A percentile compares a stretch with the other conserved stretches of the same genome.
These are phyloP conservation scores for Dactylella cylindrospora DNA, from an alignment of 2,329 filamentous ascomycete species.

Conservation along the genomic window DNA sequence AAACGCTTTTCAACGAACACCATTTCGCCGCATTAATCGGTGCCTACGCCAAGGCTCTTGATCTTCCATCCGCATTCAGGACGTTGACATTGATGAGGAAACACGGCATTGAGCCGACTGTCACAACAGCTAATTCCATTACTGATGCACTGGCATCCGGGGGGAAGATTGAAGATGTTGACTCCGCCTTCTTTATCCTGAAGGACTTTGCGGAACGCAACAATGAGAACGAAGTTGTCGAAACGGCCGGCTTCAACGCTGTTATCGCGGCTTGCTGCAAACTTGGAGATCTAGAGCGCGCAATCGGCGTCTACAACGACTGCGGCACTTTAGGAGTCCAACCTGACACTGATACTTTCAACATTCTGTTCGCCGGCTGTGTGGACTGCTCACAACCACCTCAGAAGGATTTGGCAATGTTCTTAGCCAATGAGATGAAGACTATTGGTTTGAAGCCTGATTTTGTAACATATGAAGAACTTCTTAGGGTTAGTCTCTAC, in stretches of 20 bases:
- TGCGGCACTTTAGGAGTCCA: constrained; percentile 56
- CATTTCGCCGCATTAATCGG: constrained; percentile 81
- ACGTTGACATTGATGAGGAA: constrained; percentile 73
- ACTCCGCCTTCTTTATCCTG: constrained; percentile 41
- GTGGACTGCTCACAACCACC: constrained; percentile 46
- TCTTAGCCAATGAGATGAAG: constrained; percentile 64
- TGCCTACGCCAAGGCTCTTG: constrained; percentile 63
- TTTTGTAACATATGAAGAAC: constrained; percentile 63
- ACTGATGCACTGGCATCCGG: constrained; percentile 58
- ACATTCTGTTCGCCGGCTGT: constrained; percentile 61
- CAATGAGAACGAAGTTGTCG: constrained; percentile 45
- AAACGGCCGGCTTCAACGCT: constrained; percentile 54
- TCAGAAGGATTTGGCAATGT: constrained; percentile 62
- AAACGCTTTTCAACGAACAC: constrained; percentile 61
- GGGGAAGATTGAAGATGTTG: constrained; percentile 54
- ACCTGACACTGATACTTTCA: constrained; percentile 61
- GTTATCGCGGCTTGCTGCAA: constrained; percentile 59
- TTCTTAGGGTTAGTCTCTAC: constrained; percentile 62
- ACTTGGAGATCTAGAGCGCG: constrained; percentile 55
- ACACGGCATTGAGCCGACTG: constrained; percentile 61
- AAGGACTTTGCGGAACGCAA: constrained; percentile 23
- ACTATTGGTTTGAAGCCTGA: constrained; percentile 60
- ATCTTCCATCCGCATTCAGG: constrained; percentile 67
- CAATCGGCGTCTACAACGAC: constrained; percentile 63
- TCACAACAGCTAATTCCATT: constrained; percentile 65